Base-by-base conservation (phyloP, 345 rosid genomes). In the Sisymbrium altissimum region DNA sequence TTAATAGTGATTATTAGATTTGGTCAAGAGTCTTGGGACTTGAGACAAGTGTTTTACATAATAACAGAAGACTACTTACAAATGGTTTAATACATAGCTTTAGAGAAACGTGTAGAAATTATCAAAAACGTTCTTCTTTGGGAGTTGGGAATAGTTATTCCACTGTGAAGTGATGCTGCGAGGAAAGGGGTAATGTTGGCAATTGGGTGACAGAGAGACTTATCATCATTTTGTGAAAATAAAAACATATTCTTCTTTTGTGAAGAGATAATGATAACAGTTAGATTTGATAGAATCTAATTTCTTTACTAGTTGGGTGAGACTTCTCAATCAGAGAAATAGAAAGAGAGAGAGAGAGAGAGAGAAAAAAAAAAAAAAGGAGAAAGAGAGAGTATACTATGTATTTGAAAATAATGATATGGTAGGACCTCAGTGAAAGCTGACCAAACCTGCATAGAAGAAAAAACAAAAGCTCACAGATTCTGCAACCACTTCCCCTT, bases 361-460 rank as follows among this genome's bases (percentile, higher is more conserved):
- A 64, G 4, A 40, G n/a, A n/a, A n/a, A n/a, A n/a, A n/a, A n/a
- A n/a, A n/a, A 14, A 14, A 5, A n/a, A 72, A 18, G 43, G 30
- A 66, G 4, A 39, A 12, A 52, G 32, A 52, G n/a, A 53, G 39
- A 36, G 63, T 67, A 38, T 49, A 40, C 61, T 29, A 48, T 50
- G 64, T 68, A 54, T 41, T 52, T 68, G 70, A 41, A 11, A 61
- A 75, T 68, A 75, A 67, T 76, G 60, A 63, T 0, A 44, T 76
- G 80, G 80, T 77, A 70, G 76, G 80, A 41, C 76, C 76, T 77
- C 27, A 71, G 66, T 77, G 72, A 77, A 77, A 77, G 76, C 80
- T 77, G 80, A 71, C 72, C 46, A 64, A 57, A 64, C 80, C 76
- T 76, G 55, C 65, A 68, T 35, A 54, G 17, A 64, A 21, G 46